Evolutionary conservation across 2,329 filamentous ascomycete species (phyloP).

Genomic region (Stagonosporopsis rhizophila): DNA sequence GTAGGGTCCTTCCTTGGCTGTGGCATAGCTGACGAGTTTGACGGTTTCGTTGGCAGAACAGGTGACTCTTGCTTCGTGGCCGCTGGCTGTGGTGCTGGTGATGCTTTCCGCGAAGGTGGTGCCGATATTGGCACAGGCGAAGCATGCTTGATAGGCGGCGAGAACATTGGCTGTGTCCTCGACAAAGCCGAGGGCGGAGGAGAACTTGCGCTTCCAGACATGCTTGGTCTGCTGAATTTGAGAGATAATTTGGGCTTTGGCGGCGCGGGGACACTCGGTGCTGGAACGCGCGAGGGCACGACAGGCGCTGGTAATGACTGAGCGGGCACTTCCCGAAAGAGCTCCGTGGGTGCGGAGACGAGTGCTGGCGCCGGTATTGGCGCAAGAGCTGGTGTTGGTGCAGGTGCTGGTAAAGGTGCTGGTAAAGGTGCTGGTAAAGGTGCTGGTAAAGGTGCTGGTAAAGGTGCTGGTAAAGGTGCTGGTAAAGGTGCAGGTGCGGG

Average conservation of each 20-base stretch:
- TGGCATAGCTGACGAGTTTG: constrained; percentile 17
- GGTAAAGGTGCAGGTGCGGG: background rate
- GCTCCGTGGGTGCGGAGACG: constrained; percentile 4
- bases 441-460: background rate
- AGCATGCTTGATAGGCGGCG: constrained; percentile 26
- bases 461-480: background rate
- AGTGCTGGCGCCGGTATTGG: constrained; percentile 2
- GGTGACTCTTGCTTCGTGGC: constrained; percentile 24
- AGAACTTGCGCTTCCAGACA: constrained; percentile 20
- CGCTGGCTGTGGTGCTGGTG: constrained; percentile 24
- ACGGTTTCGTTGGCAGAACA: constrained; percentile 26
- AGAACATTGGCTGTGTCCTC: constrained; percentile 25
- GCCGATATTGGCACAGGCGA: constrained; percentile 26
- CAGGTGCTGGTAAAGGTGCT: background rate
- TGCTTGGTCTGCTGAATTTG: constrained; percentile 28
- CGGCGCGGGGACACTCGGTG: constrained; percentile 5
- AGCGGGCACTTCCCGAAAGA: background rate
- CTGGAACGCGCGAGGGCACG: background rate
- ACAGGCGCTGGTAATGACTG: constrained; percentile 3
- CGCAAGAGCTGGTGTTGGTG: background rate
- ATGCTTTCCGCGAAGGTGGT: constrained; percentile 22
- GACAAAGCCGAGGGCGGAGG: constrained; percentile 19
- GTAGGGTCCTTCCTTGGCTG: constrained; percentile 26
- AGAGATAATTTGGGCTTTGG: constrained; percentile 31
- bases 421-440: background rate